Conservation (phyloP, 805 yeast genomes). For the Cyberlindnera amylophila region DNA sequence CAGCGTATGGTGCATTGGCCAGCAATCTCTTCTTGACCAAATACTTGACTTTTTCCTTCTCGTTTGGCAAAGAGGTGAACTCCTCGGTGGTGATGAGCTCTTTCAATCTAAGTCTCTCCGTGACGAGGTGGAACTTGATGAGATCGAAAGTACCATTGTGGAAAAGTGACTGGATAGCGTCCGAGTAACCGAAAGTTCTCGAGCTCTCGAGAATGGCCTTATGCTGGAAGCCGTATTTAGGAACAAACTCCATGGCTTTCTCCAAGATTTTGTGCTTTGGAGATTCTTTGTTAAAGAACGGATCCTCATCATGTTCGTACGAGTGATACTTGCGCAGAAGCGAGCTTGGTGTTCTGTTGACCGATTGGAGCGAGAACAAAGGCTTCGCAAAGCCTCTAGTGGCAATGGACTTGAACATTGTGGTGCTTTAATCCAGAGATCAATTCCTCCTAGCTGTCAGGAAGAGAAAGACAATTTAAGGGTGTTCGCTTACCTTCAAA, state of each 20-base stretch:
- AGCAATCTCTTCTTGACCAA: conserved; percentile 44
- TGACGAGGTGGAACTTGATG: conserved; percentile 51
- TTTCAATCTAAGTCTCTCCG: conserved; percentile 43
- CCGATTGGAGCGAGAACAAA: too few species aligned
- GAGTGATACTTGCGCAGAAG: conserved; percentile 26
- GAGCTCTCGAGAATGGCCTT: conserved; percentile 46
- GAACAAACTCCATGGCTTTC: conserved; percentile 10
- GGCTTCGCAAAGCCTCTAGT: too few species aligned
- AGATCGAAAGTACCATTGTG: conserved; percentile 46
- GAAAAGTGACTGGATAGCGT: conserved; percentile 43
- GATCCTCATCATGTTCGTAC: conserved; percentile 25
- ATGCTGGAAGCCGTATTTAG: conserved; percentile 11
- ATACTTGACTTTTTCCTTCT: conserved; percentile 40
- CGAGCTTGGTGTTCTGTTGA: too few species aligned
- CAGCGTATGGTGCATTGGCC: conserved; percentile 38
- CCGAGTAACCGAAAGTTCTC: conserved; percentile 46
- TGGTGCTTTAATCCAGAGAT: too few species aligned
- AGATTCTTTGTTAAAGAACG: conserved; percentile 22
- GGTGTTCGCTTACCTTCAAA: too few species aligned
- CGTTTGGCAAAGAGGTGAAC: conserved; percentile 31
- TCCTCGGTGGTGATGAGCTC: conserved; percentile 30
- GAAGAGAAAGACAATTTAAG: too few species aligned
- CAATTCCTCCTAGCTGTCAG: too few species aligned
- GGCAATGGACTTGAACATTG: too few species aligned
- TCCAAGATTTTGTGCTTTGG: conserved; percentile 38